Evolutionary conservation across 345 rosid species (phyloP).

Genomic region (Hibiscus syriacus): DNA sequence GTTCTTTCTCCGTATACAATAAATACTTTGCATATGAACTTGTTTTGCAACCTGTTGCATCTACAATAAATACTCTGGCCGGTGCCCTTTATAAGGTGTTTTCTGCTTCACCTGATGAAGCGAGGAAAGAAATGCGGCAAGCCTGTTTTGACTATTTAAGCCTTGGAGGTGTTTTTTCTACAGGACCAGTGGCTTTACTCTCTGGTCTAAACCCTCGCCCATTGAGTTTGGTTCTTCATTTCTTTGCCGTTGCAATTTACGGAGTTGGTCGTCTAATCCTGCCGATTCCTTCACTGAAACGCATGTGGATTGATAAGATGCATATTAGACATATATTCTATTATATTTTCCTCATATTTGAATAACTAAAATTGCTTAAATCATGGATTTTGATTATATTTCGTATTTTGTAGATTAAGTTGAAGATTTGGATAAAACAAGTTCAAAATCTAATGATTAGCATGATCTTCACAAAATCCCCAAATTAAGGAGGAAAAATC

Average conservation of each 20-base stretch:
- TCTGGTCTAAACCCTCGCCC: constrained; percentile 51
- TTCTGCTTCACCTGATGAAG: constrained; percentile 39
- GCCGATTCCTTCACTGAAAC: background rate
- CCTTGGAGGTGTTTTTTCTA: constrained; percentile 42
- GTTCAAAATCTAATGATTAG: too few relatives aligned
- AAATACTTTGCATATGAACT: background rate
- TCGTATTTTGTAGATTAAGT: too few relatives aligned
- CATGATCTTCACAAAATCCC: too few relatives aligned
- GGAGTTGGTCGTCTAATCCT: constrained; percentile 27
- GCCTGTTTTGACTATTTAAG: constrained; percentile 53
- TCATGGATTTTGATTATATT: too few relatives aligned
- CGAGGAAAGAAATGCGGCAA: constrained; percentile 43
- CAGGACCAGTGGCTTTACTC: constrained; percentile 44
- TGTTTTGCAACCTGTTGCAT: constrained; percentile 39
- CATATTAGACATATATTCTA: too few relatives aligned
- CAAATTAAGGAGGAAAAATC: too few relatives aligned
- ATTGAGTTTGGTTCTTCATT: constrained; percentile 40
- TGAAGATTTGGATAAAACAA: too few relatives aligned
- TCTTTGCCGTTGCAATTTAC: constrained; percentile 45
- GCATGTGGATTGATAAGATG: too few relatives aligned
- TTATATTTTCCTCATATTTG: too few relatives aligned
- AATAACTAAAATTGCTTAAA: too few relatives aligned
- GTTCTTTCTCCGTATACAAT: background rate
- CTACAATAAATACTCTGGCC: constrained; percentile 50
- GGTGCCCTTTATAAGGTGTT: constrained; percentile 50